Percentiles rank a stretch among this genome's conserved stretches.
Evolutionary conservation across 2,329 filamentous ascomycete species (phyloP).

Genomic region (Monilinia fructicola): DNA sequence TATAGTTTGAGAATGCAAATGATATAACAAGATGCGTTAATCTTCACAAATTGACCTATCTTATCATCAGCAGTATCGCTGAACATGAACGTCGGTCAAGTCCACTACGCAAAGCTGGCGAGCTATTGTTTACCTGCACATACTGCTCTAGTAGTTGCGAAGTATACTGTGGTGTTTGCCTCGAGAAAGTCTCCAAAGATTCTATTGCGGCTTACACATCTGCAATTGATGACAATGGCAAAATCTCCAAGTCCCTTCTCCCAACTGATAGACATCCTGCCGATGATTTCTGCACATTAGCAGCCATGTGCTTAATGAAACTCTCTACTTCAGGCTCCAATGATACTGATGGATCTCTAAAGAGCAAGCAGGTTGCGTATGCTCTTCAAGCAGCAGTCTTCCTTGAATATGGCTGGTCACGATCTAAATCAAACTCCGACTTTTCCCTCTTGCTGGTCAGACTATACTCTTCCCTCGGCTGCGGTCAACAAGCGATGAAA

Average conservation of each 20-base stretch:
- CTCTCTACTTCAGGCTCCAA: constrained; percentile 27
- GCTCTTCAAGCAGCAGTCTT: constrained; percentile 39
- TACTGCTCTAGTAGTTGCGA: constrained; percentile 30
- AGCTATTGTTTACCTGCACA: constrained; percentile 26
- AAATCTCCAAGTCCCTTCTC: constrained; percentile 35
- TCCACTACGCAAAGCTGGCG: constrained; percentile 18
- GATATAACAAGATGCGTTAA: constrained; percentile 35
- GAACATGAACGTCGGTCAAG: constrained; percentile 30
- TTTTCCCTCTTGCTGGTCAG: constrained; percentile 43
- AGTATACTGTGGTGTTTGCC: constrained; percentile 30
- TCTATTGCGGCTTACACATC: constrained; percentile 31
- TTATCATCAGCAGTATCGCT: constrained; percentile 34
- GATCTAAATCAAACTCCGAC: constrained; percentile 44
- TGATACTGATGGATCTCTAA: constrained; percentile 24
- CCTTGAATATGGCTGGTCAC: constrained; percentile 39
- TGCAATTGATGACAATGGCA: constrained; percentile 33
- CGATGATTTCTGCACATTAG: constrained; percentile 39
- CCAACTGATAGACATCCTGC: constrained; percentile 41
- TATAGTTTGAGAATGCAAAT: constrained; percentile 19
- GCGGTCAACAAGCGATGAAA: constrained; percentile 42
- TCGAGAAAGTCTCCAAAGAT: constrained; percentile 30
- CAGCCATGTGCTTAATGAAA: constrained; percentile 40
- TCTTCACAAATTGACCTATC: constrained; percentile 36
- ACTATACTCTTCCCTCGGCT: constrained; percentile 43
- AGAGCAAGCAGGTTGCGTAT: constrained; percentile 27